phyloP scores from a whole-genome alignment of 192 early-diverging fungal species.

The Coemansia sp. region DNA sequence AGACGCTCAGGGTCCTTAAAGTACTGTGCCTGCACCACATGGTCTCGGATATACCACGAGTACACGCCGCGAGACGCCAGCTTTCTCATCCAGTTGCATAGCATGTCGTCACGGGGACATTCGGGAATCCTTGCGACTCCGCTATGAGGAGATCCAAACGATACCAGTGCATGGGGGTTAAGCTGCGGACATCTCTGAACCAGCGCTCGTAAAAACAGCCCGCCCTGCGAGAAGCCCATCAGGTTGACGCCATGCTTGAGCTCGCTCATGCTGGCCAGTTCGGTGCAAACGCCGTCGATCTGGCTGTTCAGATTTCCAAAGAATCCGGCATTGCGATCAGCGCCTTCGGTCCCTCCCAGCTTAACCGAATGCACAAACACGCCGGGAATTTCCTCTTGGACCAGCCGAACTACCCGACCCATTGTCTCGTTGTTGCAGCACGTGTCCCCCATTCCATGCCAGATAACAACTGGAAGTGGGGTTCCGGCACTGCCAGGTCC shows the following conservation, averaged over 20 bases:
- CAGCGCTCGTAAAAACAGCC: constrained; percentile 71
- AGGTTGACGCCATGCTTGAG: constrained; percentile 80
- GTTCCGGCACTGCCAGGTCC: too few species aligned
- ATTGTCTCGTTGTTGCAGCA: constrained; percentile 72
- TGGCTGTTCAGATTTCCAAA: constrained; percentile 84
- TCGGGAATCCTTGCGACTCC: constrained; percentile 80
- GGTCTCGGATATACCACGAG: constrained; percentile 74
- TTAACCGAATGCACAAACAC: constrained; percentile 75
- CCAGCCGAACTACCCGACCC: constrained; percentile 42
- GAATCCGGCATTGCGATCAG: constrained; percentile 79
- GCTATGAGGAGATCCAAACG: constrained; percentile 82
- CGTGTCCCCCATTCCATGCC: constrained; percentile 91
- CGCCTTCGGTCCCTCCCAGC: constrained; percentile 62
- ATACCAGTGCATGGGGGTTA: constrained; percentile 72
- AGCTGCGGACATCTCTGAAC: constrained; percentile 80
- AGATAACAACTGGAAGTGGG: constrained; percentile 62
- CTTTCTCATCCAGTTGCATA: constrained; percentile 73
- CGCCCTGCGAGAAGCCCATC: constrained; percentile 87
- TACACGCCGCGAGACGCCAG: constrained; percentile 82
- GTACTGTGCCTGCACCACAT: constrained; percentile 93
- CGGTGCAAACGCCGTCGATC: constrained; percentile 72
- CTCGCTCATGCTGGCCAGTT: constrained; percentile 58
- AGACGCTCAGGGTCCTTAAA: constrained; percentile 71
- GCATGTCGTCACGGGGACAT: constrained; percentile 57
- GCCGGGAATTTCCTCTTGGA: constrained; percentile 58